Evolutionary conservation across 352 stramenopile species (phyloP).

Genomic region (Globisporangium sylvaticum): DNA sequence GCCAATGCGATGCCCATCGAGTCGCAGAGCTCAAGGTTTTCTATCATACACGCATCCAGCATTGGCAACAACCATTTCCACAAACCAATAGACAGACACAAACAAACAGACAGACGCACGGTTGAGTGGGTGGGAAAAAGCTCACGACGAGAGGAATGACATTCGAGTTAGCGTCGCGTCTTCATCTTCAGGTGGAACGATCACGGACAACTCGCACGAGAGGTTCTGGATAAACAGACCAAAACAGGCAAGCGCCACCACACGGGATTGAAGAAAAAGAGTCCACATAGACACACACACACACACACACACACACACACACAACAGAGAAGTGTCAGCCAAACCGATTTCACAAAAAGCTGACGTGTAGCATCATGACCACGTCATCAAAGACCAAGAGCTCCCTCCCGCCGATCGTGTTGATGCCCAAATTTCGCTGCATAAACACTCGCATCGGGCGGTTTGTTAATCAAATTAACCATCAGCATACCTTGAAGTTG

Average conservation of each 20-base stretch:
- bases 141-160: constrained; percentile 20
- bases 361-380: background rate
- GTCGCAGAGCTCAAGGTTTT: background rate
- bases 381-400: background rate
- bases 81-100: background rate
- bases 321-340: background rate
- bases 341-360: background rate
- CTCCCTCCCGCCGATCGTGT: background rate
- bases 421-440: background rate
- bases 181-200: constrained; percentile 17
- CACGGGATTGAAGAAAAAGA: background rate
- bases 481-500: constrained; percentile 3
- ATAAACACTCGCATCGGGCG: background rate
- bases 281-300: background rate
- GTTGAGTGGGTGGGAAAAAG: background rate
- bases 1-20: background rate
- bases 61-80: background rate
- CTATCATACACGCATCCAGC: background rate
- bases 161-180: constrained; percentile 12
- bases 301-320: too few relatives aligned
- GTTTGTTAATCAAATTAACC: background rate
- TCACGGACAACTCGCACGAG: constrained; percentile 22
- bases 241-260: background rate
- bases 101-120: background rate
- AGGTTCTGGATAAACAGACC: constrained; percentile 13